Percentiles rank a stretch among this genome's conserved stretches.
Evolutionary conservation across 2,329 filamentous ascomycete genomes (phyloP).

Genomic region (Cytospora paraplurivora): DNA sequence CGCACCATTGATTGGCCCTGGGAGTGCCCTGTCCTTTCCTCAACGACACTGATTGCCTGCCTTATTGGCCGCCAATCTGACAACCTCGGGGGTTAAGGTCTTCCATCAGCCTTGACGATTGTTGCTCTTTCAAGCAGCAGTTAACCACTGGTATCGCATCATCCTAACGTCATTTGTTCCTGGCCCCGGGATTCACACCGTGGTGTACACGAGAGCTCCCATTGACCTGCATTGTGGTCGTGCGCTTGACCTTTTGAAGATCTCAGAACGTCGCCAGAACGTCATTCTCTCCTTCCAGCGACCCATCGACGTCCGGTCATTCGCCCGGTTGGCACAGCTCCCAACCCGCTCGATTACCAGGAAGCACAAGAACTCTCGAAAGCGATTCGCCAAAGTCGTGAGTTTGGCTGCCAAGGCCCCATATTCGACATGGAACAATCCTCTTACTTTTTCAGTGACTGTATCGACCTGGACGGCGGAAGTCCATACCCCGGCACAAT

Average conservation of each 20-base stretch:
- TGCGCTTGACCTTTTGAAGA: slow-evolving; percentile 5
- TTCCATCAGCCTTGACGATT: neutral
- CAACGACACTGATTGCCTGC: neutral
- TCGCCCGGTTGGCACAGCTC: slow-evolving; percentile 4
- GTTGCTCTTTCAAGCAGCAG: neutral
- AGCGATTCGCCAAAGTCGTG: slow-evolving; percentile 15
- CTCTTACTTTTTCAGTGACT: slow-evolving; percentile 33
- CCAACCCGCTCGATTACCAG: neutral
- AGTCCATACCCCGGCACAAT: slow-evolving; percentile 30
- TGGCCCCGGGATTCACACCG: neutral
- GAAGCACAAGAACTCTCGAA: slow-evolving; percentile 1
- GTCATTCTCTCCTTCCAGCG: slow-evolving; percentile 4
- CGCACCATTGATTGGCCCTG: neutral
- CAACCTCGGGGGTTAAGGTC: neutral
- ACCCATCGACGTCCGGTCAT: neutral
- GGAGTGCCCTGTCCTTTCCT: neutral
- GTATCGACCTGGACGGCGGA: slow-evolving; percentile 31
- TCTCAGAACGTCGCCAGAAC: slow-evolving; percentile 1
- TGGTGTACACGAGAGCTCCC: neutral
- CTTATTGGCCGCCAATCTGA: neutral
- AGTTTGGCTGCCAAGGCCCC: slow-evolving; percentile 17
- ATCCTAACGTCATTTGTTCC: neutral
- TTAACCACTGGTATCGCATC: neutral
- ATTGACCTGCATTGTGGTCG: slow-evolving; percentile 4
- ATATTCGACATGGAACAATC: slow-evolving; percentile 31